Evolutionary conservation across 2,329 filamentous ascomycete genomes (phyloP), one percentile per base, ranked within the genome.

Genomic region (Trichothecium sympodiale): DNA sequence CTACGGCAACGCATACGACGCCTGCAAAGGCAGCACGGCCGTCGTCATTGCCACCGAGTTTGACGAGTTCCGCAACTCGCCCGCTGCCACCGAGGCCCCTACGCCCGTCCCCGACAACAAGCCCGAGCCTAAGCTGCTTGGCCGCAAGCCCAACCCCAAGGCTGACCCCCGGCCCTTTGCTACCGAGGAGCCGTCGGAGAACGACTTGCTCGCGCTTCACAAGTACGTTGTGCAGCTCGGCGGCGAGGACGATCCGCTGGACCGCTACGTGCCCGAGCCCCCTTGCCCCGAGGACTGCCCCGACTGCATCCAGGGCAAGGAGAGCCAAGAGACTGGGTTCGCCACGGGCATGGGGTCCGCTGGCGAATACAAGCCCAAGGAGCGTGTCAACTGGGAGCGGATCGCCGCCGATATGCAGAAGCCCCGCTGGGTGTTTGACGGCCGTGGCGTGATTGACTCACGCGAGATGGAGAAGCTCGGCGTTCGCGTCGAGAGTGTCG

Each of bases 341-440:
- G 57, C 56, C 14, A 64, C 59, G 6, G 60, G 62, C 10, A 62
- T 64, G 46, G 61, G 61, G 35, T 56, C 55, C 35, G 52, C 55
- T n/a, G 56, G 59, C 28, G 64, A 66, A 47, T 61, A 66, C 52
- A 61, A 59, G 44, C 43, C 58, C 36, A 68, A 63, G 51, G 65
- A 65, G 50, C 57, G 53, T 27, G 48, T 74, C 14, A 65, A 74
- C 54, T 74, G 70, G 69, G 57, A 55, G 37, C 61, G 55, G 51
- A 66, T 74, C 30, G 57, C 66, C 31, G 50, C 58, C 35, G 50
- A 53, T 42, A 72, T 74, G 67, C 58, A 57, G 33, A 64, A 67
- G 53, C 69, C 70, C 9, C 65, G 62, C 38, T 72, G 67, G 67
- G 56, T 74, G 17, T 74, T 74, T 52, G 69, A 74, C 40, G 70